Conservation (phyloP, 352 stramenopile species). For the Phytophthora sojae region DNA sequence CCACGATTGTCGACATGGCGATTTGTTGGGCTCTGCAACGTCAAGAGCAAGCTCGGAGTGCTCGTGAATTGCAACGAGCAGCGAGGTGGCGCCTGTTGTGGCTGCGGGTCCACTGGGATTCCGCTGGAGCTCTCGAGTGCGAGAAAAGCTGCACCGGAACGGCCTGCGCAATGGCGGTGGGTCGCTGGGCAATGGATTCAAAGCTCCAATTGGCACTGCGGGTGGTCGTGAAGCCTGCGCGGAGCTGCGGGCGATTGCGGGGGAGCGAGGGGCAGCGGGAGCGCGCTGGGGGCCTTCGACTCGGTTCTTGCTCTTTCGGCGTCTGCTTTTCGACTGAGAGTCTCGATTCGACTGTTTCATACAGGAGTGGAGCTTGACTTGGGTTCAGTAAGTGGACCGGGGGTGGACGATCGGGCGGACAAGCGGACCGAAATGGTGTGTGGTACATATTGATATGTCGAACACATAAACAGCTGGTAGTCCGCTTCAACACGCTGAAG, state of each 20-base stretch:
- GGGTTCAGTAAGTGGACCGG: neutral
- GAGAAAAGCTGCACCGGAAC: slow-evolving; percentile 21
- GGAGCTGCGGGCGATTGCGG: slow-evolving; percentile 12
- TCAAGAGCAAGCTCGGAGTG: neutral
- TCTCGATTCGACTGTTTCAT: slow-evolving; percentile 6
- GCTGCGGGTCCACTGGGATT: slow-evolving; percentile 23
- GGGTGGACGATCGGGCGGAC: neutral
- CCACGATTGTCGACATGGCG: slow-evolving; percentile 42
- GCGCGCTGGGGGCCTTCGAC: slow-evolving; percentile 25
- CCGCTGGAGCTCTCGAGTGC: slow-evolving; percentile 8
- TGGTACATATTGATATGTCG: neutral
- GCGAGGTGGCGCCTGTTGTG: slow-evolving; percentile 3
- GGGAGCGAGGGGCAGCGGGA: slow-evolving; percentile 7
- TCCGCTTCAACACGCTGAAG: neutral
- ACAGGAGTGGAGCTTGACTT: neutral
- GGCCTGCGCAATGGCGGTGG: slow-evolving; percentile 18
- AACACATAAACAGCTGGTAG: neutral
- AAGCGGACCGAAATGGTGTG: neutral
- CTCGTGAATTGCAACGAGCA: slow-evolving; percentile 7
- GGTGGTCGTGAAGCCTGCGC: slow-evolving; percentile 5
- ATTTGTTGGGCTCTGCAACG: neutral
- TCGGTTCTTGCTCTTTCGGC: slow-evolving; percentile 24
- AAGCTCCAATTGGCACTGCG: slow-evolving; percentile 22
- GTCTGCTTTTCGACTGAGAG: slow-evolving; percentile 44
- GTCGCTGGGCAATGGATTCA: slow-evolving; percentile 21